Evolutionary conservation across 31 red algal species (phyloP).

Genomic region (Porphyra umbilicalis): DNA sequence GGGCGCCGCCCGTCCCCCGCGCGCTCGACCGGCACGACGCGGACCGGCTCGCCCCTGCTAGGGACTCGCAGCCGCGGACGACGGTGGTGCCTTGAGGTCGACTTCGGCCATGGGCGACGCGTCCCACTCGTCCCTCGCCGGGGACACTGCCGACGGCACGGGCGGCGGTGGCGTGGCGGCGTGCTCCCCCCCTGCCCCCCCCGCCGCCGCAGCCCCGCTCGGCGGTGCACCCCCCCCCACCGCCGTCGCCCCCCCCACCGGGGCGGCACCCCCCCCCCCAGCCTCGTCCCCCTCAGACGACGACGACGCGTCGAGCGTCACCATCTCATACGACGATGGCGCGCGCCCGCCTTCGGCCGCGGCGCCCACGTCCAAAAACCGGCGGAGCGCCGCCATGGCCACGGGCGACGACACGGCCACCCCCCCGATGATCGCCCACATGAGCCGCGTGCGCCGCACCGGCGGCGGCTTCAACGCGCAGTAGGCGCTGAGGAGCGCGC

Average conservation of each 20-base stretch:
- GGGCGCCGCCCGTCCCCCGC: too few species aligned
- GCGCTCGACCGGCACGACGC: too few species aligned
- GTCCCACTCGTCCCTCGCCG: too few species aligned
- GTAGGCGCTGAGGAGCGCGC: conserved; percentile 10
- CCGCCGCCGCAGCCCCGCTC: too few species aligned
- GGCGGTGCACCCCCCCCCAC: too few species aligned
- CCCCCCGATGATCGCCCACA: conserved; percentile 2
- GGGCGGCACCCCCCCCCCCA: not conserved
- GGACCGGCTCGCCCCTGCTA: too few species aligned
- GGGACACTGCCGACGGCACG: too few species aligned
- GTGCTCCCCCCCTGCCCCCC: too few species aligned
- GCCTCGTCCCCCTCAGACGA: not conserved
- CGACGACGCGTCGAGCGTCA: not conserved
- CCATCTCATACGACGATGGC: not conserved
- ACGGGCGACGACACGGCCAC: not conserved
- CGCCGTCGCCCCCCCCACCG: not conserved
- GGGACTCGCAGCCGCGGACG: too few species aligned
- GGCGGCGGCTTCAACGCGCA: conserved; percentile 5
- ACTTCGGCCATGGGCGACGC: too few species aligned
- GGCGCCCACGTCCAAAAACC: not conserved
- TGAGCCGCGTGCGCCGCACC: not conserved
- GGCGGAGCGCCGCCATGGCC: not conserved
- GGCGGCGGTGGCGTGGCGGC: too few species aligned
- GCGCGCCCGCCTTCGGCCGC: not conserved
- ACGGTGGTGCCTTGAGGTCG: too few species aligned